Base-by-base conservation (phyloP, 371 early-diverging fungal species). In the Pancytospora epiphaga region DNA sequence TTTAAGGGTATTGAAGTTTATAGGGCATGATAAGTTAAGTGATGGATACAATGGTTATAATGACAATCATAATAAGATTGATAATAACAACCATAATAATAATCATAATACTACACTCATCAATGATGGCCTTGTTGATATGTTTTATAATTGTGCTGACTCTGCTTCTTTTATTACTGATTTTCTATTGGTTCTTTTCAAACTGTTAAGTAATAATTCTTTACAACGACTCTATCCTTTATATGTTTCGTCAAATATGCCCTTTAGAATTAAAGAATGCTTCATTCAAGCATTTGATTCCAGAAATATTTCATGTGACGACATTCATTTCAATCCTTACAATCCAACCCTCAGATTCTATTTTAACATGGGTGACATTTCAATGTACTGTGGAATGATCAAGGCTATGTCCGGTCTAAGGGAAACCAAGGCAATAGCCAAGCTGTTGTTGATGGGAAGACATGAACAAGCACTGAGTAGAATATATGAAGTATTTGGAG, bases 401-500 rank as follows among this genome's bases (percentile, higher is more conserved):
- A 62, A 29, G 18, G 3, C 27, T 19, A 15, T 18, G 15, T 9
- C 63, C 12, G 63, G 63, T 22, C 50, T 62, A 3, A 62, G 63
- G 29, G 63, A 62, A 25, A 9, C 39, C 3, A 62, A 62, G 32
- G 19, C 6, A 18, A 58, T 62, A 27, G 4, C 32, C 58, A 6
- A 34, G 9, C 56, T 57, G 3, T 62, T 3, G 9, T 39, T 60
- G 60, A 9, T 12, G 3, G 60, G 39, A 12, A 34, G 25, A 9
- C 9, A 57, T 27, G 29, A 62, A 6, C 56, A 62, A 34, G 52
- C 56, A 9, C 6, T 57, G 3, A 27, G 3, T 27, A 22, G 3
- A 6, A 62, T 50, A 62, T 54, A 9, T 54, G 60, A 60, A 6
- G 38, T 60, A 19, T 60, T 60, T 30, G 39, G 39, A 25, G 36